Evolutionary conservation across 768 basidiomycete genomes (phyloP).

Genomic region (Sporobolomyces roseus): DNA sequence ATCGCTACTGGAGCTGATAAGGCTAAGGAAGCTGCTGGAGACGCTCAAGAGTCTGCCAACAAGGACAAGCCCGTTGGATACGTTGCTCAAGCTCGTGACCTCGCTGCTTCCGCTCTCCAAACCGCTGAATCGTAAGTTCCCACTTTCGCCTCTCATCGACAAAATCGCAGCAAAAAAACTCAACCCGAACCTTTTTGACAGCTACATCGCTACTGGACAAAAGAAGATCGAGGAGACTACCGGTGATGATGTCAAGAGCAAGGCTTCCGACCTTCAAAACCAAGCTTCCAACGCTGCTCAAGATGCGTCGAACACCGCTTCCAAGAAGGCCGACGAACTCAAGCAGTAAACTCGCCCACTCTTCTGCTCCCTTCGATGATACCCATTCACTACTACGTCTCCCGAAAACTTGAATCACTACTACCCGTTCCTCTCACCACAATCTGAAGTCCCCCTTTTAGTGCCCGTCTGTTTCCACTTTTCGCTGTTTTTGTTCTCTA

Average conservation of each 20-base stretch:
- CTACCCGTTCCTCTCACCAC: too few species aligned
- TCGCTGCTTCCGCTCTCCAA: constrained; percentile 14
- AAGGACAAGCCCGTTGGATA: constrained; percentile 23
- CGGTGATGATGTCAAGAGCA: constrained; percentile 22
- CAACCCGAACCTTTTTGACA: not conserved
- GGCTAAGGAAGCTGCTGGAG: constrained; percentile 29
- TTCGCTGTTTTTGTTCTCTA: not conserved
- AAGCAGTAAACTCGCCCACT: constrained; percentile 2
- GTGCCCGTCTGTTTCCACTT: not conserved
- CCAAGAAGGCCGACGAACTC: constrained; percentile 17
- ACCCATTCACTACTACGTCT: too few species aligned
- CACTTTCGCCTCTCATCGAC: not conserved
- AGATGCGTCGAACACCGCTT: constrained; percentile 6
- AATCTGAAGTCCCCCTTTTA: too few species aligned
- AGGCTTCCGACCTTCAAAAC: constrained; percentile 13
- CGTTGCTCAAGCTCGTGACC: constrained; percentile 32
- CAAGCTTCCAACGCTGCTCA: constrained; percentile 1
- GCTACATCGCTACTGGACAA: constrained; percentile 17
- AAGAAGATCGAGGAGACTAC: constrained; percentile 35
- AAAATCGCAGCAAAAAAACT: not conserved
- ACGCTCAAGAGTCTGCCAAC: constrained; percentile 29
- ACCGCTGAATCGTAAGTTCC: constrained; percentile 17
- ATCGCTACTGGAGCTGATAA: constrained; percentile 23
- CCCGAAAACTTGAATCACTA: too few species aligned
- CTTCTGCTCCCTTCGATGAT: not conserved